These are phyloP conservation scores for Clonostachys rhizophaga DNA, from an alignment of 2,329 filamentous ascomycete genomes.

Conservation along the genomic window DNA sequence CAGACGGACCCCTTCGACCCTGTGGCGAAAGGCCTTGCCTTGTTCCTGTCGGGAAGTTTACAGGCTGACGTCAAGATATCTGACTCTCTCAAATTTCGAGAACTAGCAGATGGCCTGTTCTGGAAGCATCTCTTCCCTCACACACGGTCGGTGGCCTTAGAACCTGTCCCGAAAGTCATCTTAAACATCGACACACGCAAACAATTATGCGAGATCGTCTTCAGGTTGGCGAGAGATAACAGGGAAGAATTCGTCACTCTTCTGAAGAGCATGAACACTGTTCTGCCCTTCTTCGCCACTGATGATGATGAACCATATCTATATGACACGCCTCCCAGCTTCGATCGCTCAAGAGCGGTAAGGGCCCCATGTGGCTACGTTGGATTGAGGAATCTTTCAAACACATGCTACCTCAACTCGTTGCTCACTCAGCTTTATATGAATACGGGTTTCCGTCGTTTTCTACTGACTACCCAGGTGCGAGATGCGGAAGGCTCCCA, in stretches of 20 bases:
- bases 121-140: constrained; percentile 63
- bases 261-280: constrained; percentile 30
- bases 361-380: constrained; percentile 76
- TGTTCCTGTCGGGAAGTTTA: constrained; percentile 21
- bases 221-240: constrained; percentile 48
- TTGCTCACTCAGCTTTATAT: constrained; percentile 93
- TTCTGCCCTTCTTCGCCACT: constrained; percentile 23
- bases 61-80: constrained; percentile 14
- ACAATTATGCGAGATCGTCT: constrained; percentile 57
- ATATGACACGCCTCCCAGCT: constrained; percentile 55
- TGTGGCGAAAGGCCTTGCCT: constrained; percentile 19
- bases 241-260: constrained; percentile 41
- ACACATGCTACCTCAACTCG: constrained; percentile 97
- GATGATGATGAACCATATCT: constrained; percentile 44
- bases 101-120: constrained; percentile 42
- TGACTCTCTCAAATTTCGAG: constrained; percentile 13
- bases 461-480: constrained; percentile 67
- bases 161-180: constrained; percentile 30
- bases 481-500: constrained; percentile 52
- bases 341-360: constrained; percentile 65
- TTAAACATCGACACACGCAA: constrained; percentile 51
- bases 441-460: constrained; percentile 82
- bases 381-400: constrained; percentile 88
- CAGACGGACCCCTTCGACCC: constrained; percentile 16
- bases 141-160: constrained; percentile 18